Evolutionary conservation across 257 asterid genomes (phyloP), one percentile per base, ranked within the genome.

Genomic region (Mentha longifolia): DNA sequence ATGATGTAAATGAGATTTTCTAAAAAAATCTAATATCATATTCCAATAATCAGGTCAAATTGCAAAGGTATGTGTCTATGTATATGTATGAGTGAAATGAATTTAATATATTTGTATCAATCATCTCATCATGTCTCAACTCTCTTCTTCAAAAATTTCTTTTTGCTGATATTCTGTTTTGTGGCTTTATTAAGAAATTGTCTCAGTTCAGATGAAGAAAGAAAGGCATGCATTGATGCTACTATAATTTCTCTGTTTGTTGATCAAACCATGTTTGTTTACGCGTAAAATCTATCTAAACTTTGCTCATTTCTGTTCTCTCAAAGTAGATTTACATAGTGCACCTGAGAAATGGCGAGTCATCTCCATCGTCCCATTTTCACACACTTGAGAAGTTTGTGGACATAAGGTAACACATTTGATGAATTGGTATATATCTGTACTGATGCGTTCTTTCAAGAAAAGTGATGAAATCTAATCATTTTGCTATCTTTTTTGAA

Each of bases 351-450:
- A 35, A 6, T 15, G 20, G 9, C 1, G 7, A 11, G 4, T 15
- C 54, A 0, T 14, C 9, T 4, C 1, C 17, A 0, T 47, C 54
- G 16, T 45, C 50, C 16, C n/a, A 45, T 45, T 45, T 45, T 45
- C 10, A 8, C 52, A 5, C n/a, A 71, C 76, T 78, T 62, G 59
- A 72, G 43, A 67, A 61, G 78, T 61, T 51, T 6, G 78, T 72
- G 4, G 59, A 73, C 57, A 57, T 16, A 20, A 67, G 75, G 75
- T 77, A 9, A 71, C n/a, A 3, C 6, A 35, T 3, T 3, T 6
- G 6, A 3, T 35, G 41, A 35, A 35, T 35, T 35, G 41, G 6
- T n/a, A n/a, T 35, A 6, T 35, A 3, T 35, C 3, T 35, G 41
- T 35, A 6, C 41, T 3, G 41, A 35, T 35, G n/a, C n/a, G 41